Base-by-base conservation (phyloP, 2,329 filamentous ascomycete species). In the Geosmithia morbida region DNA sequence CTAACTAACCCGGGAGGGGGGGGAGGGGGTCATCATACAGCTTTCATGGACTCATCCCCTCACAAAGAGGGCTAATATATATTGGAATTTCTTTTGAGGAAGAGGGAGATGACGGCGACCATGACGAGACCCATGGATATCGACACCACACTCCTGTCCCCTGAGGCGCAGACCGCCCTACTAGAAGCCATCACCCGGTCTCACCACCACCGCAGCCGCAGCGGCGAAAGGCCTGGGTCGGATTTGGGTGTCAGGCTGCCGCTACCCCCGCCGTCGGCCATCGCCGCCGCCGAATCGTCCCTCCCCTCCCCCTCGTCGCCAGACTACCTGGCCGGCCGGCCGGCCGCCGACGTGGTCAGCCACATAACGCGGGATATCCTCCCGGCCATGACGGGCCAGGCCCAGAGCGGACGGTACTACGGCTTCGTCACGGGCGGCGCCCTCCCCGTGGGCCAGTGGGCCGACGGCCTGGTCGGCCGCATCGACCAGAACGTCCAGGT, bases 401-500 rank as follows among this genome's bases (percentile, higher is more conserved):
- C 78, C 53, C 71, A 75, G 41, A 79, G 75, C 42, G 63, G 78
- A 11, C 77, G 79, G 48, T 94, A 94, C 69, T 94, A 87, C 61
- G 89, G 87, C 50, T 95, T 96, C 60, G 84, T 96, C 6, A 94
- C 83, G 0, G 90, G 90, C 43, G 85, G 87, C 14, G 71, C 74
- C 7, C 85, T 89, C 0, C 86, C 87, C 6, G 79, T 87, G 20
- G 88, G 88, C 30, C 74, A 83, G 54, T 76, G 86, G 47, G 89
- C 87, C 1, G 90, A 96, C 61, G 84, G 87, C 52, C 65, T 95
- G n/a, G 87, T 90, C 51, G 81, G 81, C 5, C 74, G 77, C 8
- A 75, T 83, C 51, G 89, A 96, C 59, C 87, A 94, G 60, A 95
- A 89, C 61, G 81, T 88, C 4, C 75, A 82, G 49, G 85, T 94